Base-by-base conservation (phyloP, 2,329 filamentous ascomycete genomes). In the Alternaria triticina region DNA sequence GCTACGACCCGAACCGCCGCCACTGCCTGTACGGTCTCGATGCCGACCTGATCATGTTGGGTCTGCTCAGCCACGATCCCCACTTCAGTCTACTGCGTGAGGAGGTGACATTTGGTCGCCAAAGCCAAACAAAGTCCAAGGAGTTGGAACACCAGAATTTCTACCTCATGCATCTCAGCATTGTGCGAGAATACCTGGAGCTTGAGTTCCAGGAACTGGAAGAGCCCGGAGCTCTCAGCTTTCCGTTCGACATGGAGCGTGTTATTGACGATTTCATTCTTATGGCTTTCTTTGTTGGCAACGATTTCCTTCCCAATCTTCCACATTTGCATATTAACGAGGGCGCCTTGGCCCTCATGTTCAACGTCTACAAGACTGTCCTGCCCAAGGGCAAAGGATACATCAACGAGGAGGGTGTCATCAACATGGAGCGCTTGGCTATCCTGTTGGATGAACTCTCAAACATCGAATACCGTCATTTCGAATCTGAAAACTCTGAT, bases 231-330 rank as follows among this genome's bases (percentile, higher is more conserved):
- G 83, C 85, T 71, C 84, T 97, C 71, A 85, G 84, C 44, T 94
- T 97, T 73, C 84, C 88, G 52, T 99, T 96, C 77, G 92, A 99
- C 77, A 91, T 99, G 86, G 96, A 99, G 84, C 89, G 91, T 68
- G 89, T 99, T 76, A 98, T 99, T 82, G 96, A 99, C 79, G 96
- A 99, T 84, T 99, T 99, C 81, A 98, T 99, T 78, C 88, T 99
- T 65, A 97, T 99, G 94, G 95, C 94, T 51, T 99, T 99, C 84
- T 99, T 99, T 80, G 93, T 99, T 74, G 96, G 96, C 78, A 99
- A 99, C 81, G 96, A 99, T 87, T 99, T 99, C 83, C 87, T 99
- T 80, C 96, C 96, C 4, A 97, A 99, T 81, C 86, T 99, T 62
- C 96, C 96, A 6, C 93, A 96, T 76, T 83, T 99, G 69, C 96